phyloP scores from a whole-genome alignment of 441 rosid species.

The Metrosideros polymorpha region DNA sequence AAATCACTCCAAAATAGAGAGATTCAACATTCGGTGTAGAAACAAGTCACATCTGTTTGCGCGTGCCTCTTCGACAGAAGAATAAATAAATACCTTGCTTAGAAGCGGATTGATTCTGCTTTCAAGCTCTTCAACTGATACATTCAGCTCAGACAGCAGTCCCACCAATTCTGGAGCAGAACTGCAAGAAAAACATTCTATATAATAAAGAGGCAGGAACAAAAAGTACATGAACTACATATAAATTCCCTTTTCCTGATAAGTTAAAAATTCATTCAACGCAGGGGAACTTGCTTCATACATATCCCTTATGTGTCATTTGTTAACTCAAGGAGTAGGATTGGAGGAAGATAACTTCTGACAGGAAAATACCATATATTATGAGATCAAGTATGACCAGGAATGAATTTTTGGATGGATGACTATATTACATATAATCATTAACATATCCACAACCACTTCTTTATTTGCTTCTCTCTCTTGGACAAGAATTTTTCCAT shows the following conservation, averaged over 20 bases:
- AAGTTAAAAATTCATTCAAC: not conserved
- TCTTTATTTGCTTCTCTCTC: not conserved
- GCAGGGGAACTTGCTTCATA: not conserved
- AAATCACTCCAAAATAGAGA: not conserved
- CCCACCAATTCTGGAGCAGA: slow-evolving; percentile 88
- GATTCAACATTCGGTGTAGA: not conserved
- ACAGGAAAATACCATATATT: not conserved
- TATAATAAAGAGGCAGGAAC: not conserved
- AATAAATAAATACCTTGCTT: slow-evolving; percentile 45
- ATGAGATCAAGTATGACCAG: not conserved
- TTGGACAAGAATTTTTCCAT: not conserved
- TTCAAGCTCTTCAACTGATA: slow-evolving; percentile 61
- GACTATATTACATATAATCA: not conserved
- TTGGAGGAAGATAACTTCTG: not conserved
- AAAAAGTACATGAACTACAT: not conserved
- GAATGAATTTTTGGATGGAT: not conserved
- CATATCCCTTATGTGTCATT: not conserved
- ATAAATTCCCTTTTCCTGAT: not conserved
- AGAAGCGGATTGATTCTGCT: slow-evolving; percentile 57
- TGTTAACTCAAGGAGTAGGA: not conserved
- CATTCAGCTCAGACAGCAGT: slow-evolving; percentile 68
- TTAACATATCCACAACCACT: not conserved
- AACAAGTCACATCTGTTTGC: not conserved
- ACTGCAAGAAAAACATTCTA: slow-evolving; percentile 14
- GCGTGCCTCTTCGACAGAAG: not conserved